Base-by-base conservation (phyloP, 208 protist genomes). In the Jaenimonas drosophilae region DNA sequence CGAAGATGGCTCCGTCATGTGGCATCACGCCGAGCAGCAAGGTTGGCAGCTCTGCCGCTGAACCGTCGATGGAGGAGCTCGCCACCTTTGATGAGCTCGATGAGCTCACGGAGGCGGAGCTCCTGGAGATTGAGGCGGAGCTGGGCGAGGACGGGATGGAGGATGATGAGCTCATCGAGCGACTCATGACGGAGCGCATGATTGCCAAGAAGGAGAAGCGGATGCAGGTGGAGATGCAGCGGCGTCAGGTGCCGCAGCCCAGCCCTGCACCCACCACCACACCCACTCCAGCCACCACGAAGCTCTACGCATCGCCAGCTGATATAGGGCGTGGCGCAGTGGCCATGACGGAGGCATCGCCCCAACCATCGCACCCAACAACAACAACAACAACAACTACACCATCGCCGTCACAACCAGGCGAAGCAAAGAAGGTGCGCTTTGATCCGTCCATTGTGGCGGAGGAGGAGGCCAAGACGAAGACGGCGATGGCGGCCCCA, bases 181-280 rank as follows among this genome's bases (percentile, higher is more conserved):
- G 63, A 24, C 26, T 88, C 26, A 82, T 93, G 71, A 83, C 65
- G 46, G 70, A 80, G 43, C 70, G 65, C 40, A 69, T 93, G 51
- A 84, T 93, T 19, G 70, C 47, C 11, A 93, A 93, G 54, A 93
- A 87, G 59, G 84, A 93, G 55, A 51, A 37, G 45, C 70, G 74
- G 0, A 52, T 93, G 6, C 58, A 54, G 7, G 65, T 61, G 23
- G 72, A 76, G 53, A 45, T 87, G 24, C 21, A 48, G 42, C n/a
- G 7, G 42, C n/a, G 16, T 14, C 24, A 12, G 20, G 16, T 11
- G 11, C 7, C 7, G 38, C 19, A 43, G 38, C 7, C 7, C 38
- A 21, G 9, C 11, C 11, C 16, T 11, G 12, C 14, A 24, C 14
- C 14, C 7, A 43, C 12, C 38, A 11, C 38, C 6, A 9, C 38